Evolutionary conservation across 805 yeast species (phyloP), one percentile per base, ranked within the genome.

Genomic region (Grigorovia humatica): DNA sequence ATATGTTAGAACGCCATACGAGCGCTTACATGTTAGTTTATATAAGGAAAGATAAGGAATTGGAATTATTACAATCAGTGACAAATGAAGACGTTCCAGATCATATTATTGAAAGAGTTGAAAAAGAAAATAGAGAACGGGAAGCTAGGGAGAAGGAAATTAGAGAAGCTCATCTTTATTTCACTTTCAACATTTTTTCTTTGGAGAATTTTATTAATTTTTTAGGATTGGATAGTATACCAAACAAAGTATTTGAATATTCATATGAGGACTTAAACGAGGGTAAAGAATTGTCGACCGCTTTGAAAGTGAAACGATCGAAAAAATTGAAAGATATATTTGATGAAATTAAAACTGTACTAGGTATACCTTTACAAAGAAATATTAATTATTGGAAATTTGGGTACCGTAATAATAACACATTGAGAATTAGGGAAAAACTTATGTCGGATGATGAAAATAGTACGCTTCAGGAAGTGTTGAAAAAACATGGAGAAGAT

Each of bases 21-120:
- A 87, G 93, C 44, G 99, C 99, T 1, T 93, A 93, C 64, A 93
- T 93, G 99, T 78, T 93, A 69, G 98, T 93, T 2, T 93, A 93
- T 64, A 78, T 90, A 55, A 77, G 95, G 51, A 81, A 86, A 62
- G 70, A 77, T 2, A 77, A 77, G 43, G 67, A 80, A 42, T 74
- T 72, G 1, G 75, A 74, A 12, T 74, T 91, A 15, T 73, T 93
- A 53, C 81, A 80, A 12, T 81, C 78, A 0, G 78, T 76, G 2
- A 59, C 69, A 1, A 80, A 78, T 19, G 76, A 68, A 3, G 82
- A 76, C 47, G 76, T 80, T 7, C 97, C 98, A 2, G 58, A 64
- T 1, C 85, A 86, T 60, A 80, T 93, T 23, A 79, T 86, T 0
- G 69, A 74, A 18, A 82, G 82, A 54, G 77, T 93, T 18, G 75